phyloP scores from a whole-genome alignment of 2,329 filamentous ascomycete genomes.

The Polytolypa hystricis region DNA sequence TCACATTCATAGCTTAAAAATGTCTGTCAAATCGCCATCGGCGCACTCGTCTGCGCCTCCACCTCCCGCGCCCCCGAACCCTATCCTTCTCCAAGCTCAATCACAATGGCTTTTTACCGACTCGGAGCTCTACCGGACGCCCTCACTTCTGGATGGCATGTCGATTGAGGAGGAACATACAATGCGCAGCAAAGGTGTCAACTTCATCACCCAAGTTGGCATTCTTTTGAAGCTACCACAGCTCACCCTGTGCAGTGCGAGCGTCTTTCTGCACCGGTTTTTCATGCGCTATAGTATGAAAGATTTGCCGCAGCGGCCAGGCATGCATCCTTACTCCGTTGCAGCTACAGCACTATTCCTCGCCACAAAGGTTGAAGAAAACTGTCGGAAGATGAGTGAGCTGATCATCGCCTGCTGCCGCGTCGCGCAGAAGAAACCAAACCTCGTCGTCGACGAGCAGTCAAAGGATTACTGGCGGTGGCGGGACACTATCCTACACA shows the following conservation, averaged over 20 bases:
- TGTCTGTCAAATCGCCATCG: constrained; percentile 19
- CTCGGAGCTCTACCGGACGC: constrained; percentile 70
- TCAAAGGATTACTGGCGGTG: constrained; percentile 98
- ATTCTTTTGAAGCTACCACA: constrained; percentile 87
- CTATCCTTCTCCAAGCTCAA: constrained; percentile 44
- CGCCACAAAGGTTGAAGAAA: constrained; percentile 95
- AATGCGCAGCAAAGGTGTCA: constrained; percentile 79
- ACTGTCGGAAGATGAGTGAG: constrained; percentile 89
- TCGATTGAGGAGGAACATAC: constrained; percentile 64
- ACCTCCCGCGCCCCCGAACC: constrained; percentile 32
- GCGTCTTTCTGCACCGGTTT: constrained; percentile 91
- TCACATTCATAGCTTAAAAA: constrained; percentile 2
- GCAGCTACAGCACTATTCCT: constrained; percentile 87
- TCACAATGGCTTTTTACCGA: constrained; percentile 83
- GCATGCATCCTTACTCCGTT: constrained; percentile 86
- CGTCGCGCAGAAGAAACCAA: constrained; percentile 87
- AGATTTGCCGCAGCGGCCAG: constrained; percentile 53
- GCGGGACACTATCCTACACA: constrained; percentile 84
- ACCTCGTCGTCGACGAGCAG: constrained; percentile 86
- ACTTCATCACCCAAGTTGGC: constrained; percentile 91
- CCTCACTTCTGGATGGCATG: constrained; percentile 76
- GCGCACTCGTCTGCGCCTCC: constrained; percentile 17
- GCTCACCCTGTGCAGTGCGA: constrained; percentile 81
- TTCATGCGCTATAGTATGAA: constrained; percentile 83
- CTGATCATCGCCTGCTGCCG: constrained; percentile 88